A percentile compares a stretch with the other conserved stretches of the same genome.
These are phyloP conservation scores for Synchytrium microbalum DNA, from an alignment of 371 early-diverging fungal species.

Conservation along the genomic window DNA sequence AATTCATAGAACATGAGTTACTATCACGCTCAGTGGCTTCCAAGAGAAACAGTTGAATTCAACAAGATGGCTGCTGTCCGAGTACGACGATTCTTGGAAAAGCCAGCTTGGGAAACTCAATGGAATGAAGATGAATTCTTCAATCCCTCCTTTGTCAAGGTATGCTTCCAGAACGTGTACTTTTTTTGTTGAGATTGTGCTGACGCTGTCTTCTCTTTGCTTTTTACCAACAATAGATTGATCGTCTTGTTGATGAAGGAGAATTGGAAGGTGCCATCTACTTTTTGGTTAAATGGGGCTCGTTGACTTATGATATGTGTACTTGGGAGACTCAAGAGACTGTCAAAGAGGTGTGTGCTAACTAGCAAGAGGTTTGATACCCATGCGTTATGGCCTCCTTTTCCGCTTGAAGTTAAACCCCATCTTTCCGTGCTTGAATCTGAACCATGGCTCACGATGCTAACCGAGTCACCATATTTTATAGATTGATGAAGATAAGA, in stretches of 20 bases:
- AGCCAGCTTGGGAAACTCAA: slow-evolving; percentile 42
- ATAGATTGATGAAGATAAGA: slow-evolving; percentile 46
- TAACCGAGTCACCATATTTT: too few relatives aligned
- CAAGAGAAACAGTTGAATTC: slow-evolving; percentile 50
- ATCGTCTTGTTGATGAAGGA: slow-evolving; percentile 81
- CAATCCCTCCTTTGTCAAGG: slow-evolving; percentile 44
- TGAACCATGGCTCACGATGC: too few relatives aligned
- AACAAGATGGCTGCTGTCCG: slow-evolving; percentile 53
- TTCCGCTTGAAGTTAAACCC: too few relatives aligned
- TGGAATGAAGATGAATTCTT: slow-evolving; percentile 54
- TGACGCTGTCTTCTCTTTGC: neutral
- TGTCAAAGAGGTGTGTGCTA: slow-evolving; percentile 36
- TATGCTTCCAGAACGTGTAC: slow-evolving; percentile 5
- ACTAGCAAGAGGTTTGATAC: neutral
- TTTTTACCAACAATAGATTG: slow-evolving; percentile 38
- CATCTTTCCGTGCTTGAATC: too few relatives aligned
- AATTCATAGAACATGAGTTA: slow-evolving; percentile 56
- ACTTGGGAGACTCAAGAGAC: slow-evolving; percentile 82
- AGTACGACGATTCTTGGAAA: slow-evolving; percentile 67
- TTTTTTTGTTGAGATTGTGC: neutral
- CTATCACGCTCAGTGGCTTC: slow-evolving; percentile 80
- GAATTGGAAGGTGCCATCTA: slow-evolving; percentile 56
- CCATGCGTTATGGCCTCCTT: neutral
- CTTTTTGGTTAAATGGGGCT: slow-evolving; percentile 88
- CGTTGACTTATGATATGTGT: slow-evolving; percentile 73